Conservation (phyloP, 495 filamentous ascomycete genomes). For the Tuber melanosporum region DNA sequence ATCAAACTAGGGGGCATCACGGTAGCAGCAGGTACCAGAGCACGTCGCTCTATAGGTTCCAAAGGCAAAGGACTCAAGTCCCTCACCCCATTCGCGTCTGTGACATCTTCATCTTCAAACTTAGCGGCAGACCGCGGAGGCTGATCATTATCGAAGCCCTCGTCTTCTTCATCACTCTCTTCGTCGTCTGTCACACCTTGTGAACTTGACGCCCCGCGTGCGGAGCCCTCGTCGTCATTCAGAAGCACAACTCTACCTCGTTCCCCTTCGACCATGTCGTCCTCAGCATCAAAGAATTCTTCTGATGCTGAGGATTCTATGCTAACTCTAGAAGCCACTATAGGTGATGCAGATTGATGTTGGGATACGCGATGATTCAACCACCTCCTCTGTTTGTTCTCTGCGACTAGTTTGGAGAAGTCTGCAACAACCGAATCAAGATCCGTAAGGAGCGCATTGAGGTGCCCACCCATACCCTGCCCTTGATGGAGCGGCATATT, state of each 20-base stretch:
- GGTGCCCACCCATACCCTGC: conserved; percentile 62
- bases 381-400: conserved; percentile 68
- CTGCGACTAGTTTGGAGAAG: conserved; percentile 66
- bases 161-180: conserved; percentile 51
- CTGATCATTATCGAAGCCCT: conserved; percentile 50
- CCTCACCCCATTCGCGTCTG: conserved; percentile 18
- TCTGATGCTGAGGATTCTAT: conserved; percentile 74
- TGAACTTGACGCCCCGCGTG: conserved; percentile 37
- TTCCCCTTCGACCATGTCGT: conserved; percentile 50
- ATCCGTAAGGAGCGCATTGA: conserved; percentile 71
- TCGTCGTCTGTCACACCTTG: conserved; percentile 31
- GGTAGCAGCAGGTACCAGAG: conserved; percentile 62
- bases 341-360: conserved; percentile 20
- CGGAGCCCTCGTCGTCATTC: conserved; percentile 54
- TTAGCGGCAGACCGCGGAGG: conserved; percentile 46
- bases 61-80: conserved; percentile 69
- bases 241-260: conserved; percentile 69
- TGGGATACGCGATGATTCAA: conserved; percentile 28
- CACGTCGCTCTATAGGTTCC: conserved; percentile 58
- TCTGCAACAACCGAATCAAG: conserved; percentile 74
- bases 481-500: conserved; percentile 17
- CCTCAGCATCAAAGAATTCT: conserved; percentile 91
- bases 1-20: conserved; percentile 82
- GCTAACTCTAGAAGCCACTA: conserved; percentile 56
- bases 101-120: conserved; percentile 11